Evolutionary conservation across 106 monocot species (phyloP), one percentile per base, ranked within the genome.

Genomic region (Xerophyta viscosa): DNA sequence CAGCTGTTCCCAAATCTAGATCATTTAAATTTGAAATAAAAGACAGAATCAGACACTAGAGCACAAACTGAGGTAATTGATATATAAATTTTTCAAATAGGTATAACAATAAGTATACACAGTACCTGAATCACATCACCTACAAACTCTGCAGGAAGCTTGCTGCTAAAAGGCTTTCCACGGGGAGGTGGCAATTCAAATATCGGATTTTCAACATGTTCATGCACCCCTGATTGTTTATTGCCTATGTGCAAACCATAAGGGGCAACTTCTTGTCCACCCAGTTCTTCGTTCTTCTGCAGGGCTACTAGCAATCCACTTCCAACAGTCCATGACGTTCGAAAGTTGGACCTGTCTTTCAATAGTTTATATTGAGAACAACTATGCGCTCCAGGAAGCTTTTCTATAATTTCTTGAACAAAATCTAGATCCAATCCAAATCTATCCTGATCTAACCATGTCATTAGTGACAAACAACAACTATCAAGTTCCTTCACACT

Each of bases 71-170:
- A 33, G 33, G 11, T 33, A 33, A 33, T n/a, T n/a, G n/a, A n/a
- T n/a, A n/a, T n/a, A n/a, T n/a, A n/a, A n/a, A n/a, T n/a, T n/a
- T n/a, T n/a, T n/a, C n/a, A n/a, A n/a, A n/a, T n/a, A n/a, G n/a
- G n/a, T 33, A 33, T 33, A 33, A 6, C 33, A 33, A 33, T 5
- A 65, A 23, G n/a, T 46, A 23, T 10, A 50, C 17, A 50, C 3
- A 21, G 11, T 79, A 90, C 98, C 98, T 98, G 90, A 46, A 82
- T 52, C 74, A 83, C 82, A 86, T 98, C 98, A 41, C 86, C 90
- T 58, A 83, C 65, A 22, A 98, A 58, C 45, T 79, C 72, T 29
- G 60, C 52, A 27, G 98, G 79, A 74, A 98, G 73, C 62, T 66
- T 89, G 48, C 68, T 79, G 66, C 66, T 76, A 15, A 86, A 64